These are phyloP conservation scores for Punica granatum DNA, from an alignment of 345 rosid genomes.

Conservation along the genomic window DNA sequence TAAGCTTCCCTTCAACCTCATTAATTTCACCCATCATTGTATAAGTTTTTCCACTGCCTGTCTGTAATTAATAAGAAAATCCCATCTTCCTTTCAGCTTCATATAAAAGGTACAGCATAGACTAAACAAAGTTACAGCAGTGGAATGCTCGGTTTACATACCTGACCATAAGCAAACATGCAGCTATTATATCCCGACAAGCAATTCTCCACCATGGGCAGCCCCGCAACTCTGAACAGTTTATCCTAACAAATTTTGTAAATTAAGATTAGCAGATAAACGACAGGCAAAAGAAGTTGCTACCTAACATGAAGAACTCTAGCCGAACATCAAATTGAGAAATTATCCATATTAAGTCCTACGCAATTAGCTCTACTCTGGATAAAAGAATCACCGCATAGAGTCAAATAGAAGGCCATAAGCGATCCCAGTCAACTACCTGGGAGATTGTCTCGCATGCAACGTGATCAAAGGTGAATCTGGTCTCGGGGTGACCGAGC, in stretches of 20 bases:
- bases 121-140: not conserved
- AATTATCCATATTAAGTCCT: no score
- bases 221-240: conserved; percentile 65
- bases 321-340: no score
- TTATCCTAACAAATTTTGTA: conserved; percentile 41
- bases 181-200: conserved; percentile 91
- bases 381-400: not conserved
- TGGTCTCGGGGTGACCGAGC: conserved; percentile 87
- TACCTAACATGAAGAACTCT: no score
- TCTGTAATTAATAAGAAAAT: conserved; percentile 38
- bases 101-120: not conserved
- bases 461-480: conserved; percentile 89
- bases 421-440: conserved; percentile 23
- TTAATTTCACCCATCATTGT: conserved; percentile 91
- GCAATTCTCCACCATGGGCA: conserved; percentile 97
- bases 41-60: conserved; percentile 96
- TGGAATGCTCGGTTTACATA: conserved; percentile 11
- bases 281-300: no score
- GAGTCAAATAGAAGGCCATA: not conserved
- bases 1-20: conserved; percentile 40
- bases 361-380: not conserved
- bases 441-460: conserved; percentile 79
- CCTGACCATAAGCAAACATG: conserved; percentile 97
- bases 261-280: not conserved
- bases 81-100: not conserved